Percentiles rank a stretch among this genome's conserved stretches.
Evolutionary conservation across 257 asterid genomes (phyloP).

Genomic region (Penstemon davidsonii): DNA sequence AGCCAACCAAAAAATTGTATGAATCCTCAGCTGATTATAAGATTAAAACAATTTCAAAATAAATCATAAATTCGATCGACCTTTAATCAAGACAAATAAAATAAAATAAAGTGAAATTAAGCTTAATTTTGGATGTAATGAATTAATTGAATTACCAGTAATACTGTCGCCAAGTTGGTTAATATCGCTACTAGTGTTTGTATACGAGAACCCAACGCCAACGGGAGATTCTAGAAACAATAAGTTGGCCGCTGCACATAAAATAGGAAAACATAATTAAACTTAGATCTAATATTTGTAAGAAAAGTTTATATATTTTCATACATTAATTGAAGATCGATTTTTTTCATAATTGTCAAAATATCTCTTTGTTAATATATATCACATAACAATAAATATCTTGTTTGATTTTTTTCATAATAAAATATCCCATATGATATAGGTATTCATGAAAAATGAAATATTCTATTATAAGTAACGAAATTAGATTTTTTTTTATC

Average conservation of each 20-base stretch:
- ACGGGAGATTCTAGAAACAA: slow-evolving; percentile 81
- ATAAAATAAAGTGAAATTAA: not conserved
- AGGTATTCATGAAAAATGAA: no score
- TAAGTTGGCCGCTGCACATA: slow-evolving; percentile 61
- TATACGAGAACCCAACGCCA: slow-evolving; percentile 93
- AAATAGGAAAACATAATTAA: not conserved
- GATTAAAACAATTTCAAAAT: not conserved
- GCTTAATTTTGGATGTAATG: not conserved
- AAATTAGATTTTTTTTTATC: no score
- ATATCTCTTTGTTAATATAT: no score
- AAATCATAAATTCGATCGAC: not conserved
- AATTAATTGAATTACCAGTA: slow-evolving; percentile 45
- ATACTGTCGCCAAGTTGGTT: slow-evolving; percentile 58
- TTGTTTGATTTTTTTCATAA: no score
- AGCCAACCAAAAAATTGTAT: slow-evolving; percentile 64
- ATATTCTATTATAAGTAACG: no score
- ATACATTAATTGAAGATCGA: no score
- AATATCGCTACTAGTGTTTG: slow-evolving; percentile 70
- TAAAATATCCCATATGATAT: no score
- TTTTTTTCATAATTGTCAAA: no score
- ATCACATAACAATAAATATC: no score
- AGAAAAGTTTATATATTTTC: no score
- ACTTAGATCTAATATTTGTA: no score
- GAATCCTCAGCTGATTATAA: slow-evolving; percentile 65
- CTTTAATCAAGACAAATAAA: no score